Conservation (phyloP, 345 rosid genomes). For the Zanthoxylum bungeanum region DNA sequence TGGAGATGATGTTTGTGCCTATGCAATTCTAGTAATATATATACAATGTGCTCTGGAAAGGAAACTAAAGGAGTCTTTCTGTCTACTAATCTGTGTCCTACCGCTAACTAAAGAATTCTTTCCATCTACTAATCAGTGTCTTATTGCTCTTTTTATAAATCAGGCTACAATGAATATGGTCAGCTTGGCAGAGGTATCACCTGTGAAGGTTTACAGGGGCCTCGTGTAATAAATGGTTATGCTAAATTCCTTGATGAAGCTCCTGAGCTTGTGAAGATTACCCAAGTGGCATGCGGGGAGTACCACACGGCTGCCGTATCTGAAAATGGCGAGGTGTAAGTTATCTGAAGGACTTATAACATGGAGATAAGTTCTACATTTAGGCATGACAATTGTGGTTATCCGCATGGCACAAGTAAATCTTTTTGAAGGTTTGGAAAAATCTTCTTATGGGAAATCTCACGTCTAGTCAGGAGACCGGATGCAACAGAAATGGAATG, state of each 20-base stretch:
- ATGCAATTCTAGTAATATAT: slow-evolving; percentile 7
- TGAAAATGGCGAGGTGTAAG: slow-evolving; percentile 97
- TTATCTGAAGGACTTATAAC: slow-evolving; percentile 42
- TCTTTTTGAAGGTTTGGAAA: slow-evolving; percentile 50
- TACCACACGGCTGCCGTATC: slow-evolving; percentile 93
- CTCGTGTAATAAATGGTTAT: slow-evolving; percentile 67
- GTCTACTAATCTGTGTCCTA: slow-evolving; percentile 16
- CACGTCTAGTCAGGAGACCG: slow-evolving; percentile 43
- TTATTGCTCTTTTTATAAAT: slow-evolving; percentile 27
- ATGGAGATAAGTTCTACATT: slow-evolving; percentile 43
- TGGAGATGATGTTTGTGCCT: slow-evolving; percentile 14
- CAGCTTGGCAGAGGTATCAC: slow-evolving; percentile 98
- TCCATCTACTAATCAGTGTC: slow-evolving; percentile 19
- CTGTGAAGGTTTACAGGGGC: slow-evolving; percentile 89
- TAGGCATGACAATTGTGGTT: slow-evolving; percentile 46
- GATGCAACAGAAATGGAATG: slow-evolving; percentile 61
- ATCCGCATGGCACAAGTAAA: slow-evolving; percentile 46
- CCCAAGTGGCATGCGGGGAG: slow-evolving; percentile 91
- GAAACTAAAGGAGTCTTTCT: background rate
- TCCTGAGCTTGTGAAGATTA: slow-evolving; percentile 87
- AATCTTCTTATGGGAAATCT: slow-evolving; percentile 46
- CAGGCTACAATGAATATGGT: slow-evolving; percentile 95
- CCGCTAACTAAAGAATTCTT: background rate
- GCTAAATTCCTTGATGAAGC: slow-evolving; percentile 95
- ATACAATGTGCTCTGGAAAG: slow-evolving; percentile 12